phyloP scores from a whole-genome alignment of 2,329 filamentous ascomycete genomes.

The Drechslera avenae region DNA sequence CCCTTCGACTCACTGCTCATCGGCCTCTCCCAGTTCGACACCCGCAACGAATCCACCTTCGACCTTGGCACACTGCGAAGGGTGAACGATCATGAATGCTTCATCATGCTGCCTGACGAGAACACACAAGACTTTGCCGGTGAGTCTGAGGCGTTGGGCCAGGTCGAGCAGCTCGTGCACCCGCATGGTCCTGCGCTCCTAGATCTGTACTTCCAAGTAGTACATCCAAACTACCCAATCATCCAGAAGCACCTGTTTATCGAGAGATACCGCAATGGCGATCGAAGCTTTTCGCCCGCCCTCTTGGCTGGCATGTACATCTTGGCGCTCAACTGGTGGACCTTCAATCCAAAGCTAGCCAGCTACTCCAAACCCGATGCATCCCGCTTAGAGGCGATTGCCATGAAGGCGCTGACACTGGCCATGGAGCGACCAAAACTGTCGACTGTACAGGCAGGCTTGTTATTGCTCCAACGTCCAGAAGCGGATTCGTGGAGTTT shows the following conservation, averaged over 20 bases:
- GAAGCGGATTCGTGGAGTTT: conserved; percentile 82
- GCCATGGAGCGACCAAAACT: conserved; percentile 83
- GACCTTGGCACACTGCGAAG: conserved; percentile 68
- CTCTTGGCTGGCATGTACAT: conserved; percentile 82
- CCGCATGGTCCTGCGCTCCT: conserved; percentile 78
- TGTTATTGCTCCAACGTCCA: conserved; percentile 74
- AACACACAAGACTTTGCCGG: conserved; percentile 74
- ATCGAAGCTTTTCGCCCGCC: conserved; percentile 75
- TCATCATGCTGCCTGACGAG: conserved; percentile 77
- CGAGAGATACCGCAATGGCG: conserved; percentile 75
- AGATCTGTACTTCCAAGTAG: conserved; percentile 79
- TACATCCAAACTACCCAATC: conserved; percentile 82
- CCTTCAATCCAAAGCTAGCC: conserved; percentile 70
- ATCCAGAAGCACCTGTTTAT: conserved; percentile 80
- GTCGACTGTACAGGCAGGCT: conserved; percentile 77
- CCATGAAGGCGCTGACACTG: conserved; percentile 72
- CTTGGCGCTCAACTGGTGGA: conserved; percentile 87
- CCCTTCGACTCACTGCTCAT: conserved; percentile 85
- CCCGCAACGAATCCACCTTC: conserved; percentile 78
- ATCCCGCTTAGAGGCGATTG: conserved; percentile 73
- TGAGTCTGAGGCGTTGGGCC: conserved; percentile 69
- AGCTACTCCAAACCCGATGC: conserved; percentile 71
- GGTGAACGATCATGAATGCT: conserved; percentile 78
- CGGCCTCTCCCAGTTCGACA: conserved; percentile 79
- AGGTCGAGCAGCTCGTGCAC: conserved; percentile 75